Evolutionary conservation across 768 basidiomycete genomes (phyloP).

Genomic region (Lentinus tigrinus): DNA sequence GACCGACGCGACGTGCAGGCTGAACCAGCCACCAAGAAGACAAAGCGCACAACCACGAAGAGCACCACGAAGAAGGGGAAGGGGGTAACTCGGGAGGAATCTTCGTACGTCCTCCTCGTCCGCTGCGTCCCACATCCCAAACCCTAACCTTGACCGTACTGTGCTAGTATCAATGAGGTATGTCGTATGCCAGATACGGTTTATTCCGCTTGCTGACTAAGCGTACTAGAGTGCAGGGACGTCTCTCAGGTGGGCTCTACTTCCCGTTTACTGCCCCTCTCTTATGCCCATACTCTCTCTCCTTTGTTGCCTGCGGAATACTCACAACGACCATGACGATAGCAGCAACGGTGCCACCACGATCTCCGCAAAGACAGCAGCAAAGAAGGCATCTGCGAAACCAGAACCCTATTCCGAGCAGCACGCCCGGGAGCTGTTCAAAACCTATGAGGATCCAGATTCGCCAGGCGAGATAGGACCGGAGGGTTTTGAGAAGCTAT

Average conservation of each 20-base stretch:
- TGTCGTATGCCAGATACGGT: constrained; percentile 3
- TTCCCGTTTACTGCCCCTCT: not conserved
- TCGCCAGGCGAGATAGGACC: constrained; percentile 59
- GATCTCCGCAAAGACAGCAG: constrained; percentile 17
- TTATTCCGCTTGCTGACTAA: constrained; percentile 7
- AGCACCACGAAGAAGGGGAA: constrained; percentile 8
- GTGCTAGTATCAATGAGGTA: constrained; percentile 16
- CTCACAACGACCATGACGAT: constrained; percentile 53
- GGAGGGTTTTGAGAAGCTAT: constrained; percentile 71
- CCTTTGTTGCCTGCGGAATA: constrained; percentile 61
- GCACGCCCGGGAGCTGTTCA: constrained; percentile 57
- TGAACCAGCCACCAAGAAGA: constrained; percentile 21
- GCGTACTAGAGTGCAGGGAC: constrained; percentile 1
- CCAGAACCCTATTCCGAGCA: constrained; percentile 46
- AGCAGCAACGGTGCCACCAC: constrained; percentile 25
- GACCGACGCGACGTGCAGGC: not conserved
- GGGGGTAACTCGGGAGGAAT: not conserved
- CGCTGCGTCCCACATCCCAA: not conserved
- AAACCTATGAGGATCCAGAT: constrained; percentile 54
- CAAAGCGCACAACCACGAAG: constrained; percentile 13
- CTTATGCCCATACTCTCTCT: constrained; percentile 61
- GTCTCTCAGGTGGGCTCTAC: constrained; percentile 4
- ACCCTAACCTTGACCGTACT: constrained; percentile 17
- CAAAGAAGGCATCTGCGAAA: constrained; percentile 10
- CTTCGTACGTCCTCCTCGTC: constrained; percentile 10